phyloP scores from a whole-genome alignment of 352 stramenopile genomes.

The Phytophthora pluvialis region DNA sequence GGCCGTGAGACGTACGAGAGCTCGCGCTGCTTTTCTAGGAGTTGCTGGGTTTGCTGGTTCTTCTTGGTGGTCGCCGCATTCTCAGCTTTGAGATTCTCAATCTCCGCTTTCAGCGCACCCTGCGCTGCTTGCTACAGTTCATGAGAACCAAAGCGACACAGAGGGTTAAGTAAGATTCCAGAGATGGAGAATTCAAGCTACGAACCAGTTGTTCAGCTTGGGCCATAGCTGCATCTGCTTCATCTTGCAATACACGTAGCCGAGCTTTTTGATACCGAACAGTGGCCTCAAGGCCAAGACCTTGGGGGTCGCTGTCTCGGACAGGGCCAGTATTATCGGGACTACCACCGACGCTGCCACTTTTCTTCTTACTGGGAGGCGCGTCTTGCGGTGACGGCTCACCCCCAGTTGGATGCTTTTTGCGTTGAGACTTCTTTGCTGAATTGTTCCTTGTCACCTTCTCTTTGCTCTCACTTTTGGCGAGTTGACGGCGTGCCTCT shows the following conservation, averaged over 20 bases:
- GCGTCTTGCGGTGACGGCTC: conserved; percentile 21
- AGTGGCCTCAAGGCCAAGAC: conserved; percentile 63
- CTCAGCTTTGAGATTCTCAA: conserved; percentile 60
- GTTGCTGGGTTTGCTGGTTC: conserved; percentile 62
- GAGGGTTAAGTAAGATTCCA: background rate
- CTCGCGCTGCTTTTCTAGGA: conserved; percentile 83
- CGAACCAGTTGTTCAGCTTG: conserved; percentile 59
- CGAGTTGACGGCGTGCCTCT: conserved; percentile 21
- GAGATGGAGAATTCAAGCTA: conserved; percentile 1
- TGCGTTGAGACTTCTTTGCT: conserved; percentile 23
- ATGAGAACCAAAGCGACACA: background rate
- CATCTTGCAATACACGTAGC: conserved; percentile 74
- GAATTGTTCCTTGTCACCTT: conserved; percentile 19
- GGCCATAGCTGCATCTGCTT: conserved; percentile 49
- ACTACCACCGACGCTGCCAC: background rate
- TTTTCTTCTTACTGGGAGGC: conserved; percentile 16
- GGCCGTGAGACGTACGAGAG: conserved; percentile 50
- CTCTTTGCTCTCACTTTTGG: conserved; percentile 35
- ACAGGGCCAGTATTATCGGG: background rate
- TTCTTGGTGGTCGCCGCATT: conserved; percentile 62
- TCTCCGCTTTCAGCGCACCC: conserved; percentile 37
- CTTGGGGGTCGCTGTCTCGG: conserved; percentile 33
- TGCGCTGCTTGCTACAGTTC: conserved; percentile 47
- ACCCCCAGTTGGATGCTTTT: conserved; percentile 10
- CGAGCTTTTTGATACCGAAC: conserved; percentile 79